Evolutionary conservation across 495 filamentous ascomycete genomes (phyloP).

Genomic region (Penicillium manginii): DNA sequence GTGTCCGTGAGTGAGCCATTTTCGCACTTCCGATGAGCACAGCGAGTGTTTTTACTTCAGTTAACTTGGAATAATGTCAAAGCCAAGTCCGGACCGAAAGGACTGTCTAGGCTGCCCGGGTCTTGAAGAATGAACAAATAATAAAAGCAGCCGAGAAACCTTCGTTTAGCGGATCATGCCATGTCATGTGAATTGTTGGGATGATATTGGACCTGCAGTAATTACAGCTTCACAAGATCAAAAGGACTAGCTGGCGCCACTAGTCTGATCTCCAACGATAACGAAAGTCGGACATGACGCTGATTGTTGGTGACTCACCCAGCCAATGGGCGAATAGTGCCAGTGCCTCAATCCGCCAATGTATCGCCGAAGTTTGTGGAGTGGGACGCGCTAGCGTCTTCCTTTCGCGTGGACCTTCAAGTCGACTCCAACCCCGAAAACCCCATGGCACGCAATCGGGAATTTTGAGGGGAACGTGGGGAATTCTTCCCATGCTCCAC

Average conservation of each 20-base stretch:
- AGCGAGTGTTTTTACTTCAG: not conserved
- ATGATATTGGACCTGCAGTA: not conserved
- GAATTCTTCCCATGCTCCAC: not conserved
- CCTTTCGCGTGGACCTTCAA: conserved; percentile 29
- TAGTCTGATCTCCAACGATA: not conserved
- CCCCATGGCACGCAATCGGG: not conserved
- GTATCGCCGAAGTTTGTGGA: not conserved
- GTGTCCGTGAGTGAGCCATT: conserved; percentile 15
- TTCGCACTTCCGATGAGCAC: not conserved
- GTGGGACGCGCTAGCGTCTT: conserved; percentile 4
- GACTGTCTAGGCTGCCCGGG: not conserved
- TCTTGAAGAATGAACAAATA: not conserved
- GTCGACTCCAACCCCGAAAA: not conserved
- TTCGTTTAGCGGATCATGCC: not conserved
- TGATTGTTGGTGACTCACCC: conserved; percentile 1
- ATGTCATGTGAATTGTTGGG: conserved; percentile 1
- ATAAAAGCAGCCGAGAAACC: not conserved
- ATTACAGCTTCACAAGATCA: not conserved
- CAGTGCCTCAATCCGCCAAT: not conserved
- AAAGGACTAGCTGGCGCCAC: not conserved
- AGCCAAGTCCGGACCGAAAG: not conserved
- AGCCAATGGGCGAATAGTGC: conserved; percentile 1
- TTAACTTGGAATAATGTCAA: not conserved
- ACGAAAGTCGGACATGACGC: not conserved
- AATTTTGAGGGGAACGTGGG: conserved; percentile 7